Conservation (phyloP, 2,329 filamentous ascomycete genomes). For the Simplicillium aogashimaense region DNA sequence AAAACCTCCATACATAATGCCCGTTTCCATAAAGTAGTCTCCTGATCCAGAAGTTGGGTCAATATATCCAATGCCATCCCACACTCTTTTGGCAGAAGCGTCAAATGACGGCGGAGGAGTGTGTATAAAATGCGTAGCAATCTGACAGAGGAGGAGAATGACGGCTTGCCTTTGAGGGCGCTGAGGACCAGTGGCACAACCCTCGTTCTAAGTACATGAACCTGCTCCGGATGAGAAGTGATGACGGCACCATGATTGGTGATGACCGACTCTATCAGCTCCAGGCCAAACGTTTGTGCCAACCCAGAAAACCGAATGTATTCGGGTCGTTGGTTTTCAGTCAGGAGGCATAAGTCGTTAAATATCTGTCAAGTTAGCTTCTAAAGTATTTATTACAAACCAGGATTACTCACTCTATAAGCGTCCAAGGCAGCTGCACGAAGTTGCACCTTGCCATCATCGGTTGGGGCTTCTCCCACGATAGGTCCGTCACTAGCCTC, state of each 20-base stretch:
- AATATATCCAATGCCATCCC: conserved; percentile 74
- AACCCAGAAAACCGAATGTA: conserved; percentile 73
- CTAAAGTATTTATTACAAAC: conserved; percentile 6
- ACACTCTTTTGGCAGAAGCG: conserved; percentile 66
- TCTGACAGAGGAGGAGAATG: conserved; percentile 74
- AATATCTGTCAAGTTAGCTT: conserved; percentile 49
- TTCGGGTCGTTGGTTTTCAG: conserved; percentile 72
- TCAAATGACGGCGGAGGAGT: conserved; percentile 67
- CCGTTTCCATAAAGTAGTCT: conserved; percentile 76
- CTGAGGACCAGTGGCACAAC: conserved; percentile 78
- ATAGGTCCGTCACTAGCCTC: conserved; percentile 40
- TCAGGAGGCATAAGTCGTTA: conserved; percentile 79
- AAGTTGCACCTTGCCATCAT: conserved; percentile 55
- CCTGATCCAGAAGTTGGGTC: conserved; percentile 80
- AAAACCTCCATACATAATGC: conserved; percentile 88
- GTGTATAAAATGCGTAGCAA: conserved; percentile 76
- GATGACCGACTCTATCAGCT: conserved; percentile 84
- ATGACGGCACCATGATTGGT: conserved; percentile 80
- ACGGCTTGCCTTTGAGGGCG: conserved; percentile 65
- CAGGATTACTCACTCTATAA: conserved; percentile 46
- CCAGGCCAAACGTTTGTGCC: conserved; percentile 74
- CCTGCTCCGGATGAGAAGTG: conserved; percentile 67
- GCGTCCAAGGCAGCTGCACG: conserved; percentile 76
- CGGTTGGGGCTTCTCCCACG: conserved; percentile 57
- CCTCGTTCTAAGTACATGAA: conserved; percentile 63